Conservation (phyloP, 2,329 filamentous ascomycete genomes). For the Cyphellophora attinorum region DNA sequence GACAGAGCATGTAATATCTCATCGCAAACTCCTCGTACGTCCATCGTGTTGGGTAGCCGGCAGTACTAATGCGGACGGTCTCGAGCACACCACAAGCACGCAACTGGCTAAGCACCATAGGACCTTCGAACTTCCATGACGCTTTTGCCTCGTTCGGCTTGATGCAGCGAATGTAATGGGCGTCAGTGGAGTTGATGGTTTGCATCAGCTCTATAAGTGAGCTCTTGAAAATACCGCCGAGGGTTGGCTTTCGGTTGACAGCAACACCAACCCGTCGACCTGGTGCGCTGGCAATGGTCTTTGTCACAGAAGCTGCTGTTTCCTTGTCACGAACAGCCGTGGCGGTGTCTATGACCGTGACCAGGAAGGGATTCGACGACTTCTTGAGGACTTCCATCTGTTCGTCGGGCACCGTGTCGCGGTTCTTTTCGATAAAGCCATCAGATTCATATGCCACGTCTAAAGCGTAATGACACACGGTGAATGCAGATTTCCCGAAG, state of each 20-base stretch:
- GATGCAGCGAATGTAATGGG: slow-evolving; percentile 98
- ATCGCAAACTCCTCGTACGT: slow-evolving; percentile 97
- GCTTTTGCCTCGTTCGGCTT: slow-evolving; percentile 97
- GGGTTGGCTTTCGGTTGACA: slow-evolving; percentile 89
- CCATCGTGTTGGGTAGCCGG: slow-evolving; percentile 95
- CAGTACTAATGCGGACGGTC: slow-evolving; percentile 93
- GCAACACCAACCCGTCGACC: slow-evolving; percentile 84
- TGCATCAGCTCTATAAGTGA: slow-evolving; percentile 96
- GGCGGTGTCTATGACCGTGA: slow-evolving; percentile 74
- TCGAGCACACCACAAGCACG: slow-evolving; percentile 97
- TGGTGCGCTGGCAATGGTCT: slow-evolving; percentile 52
- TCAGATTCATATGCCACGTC: slow-evolving; percentile 99
- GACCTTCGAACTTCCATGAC: slow-evolving; percentile 95
- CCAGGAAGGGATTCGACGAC: slow-evolving; percentile 77
- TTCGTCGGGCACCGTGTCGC: slow-evolving; percentile 96
- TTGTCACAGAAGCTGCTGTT: slow-evolving; percentile 55
- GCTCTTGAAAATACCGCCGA: slow-evolving; percentile 97
- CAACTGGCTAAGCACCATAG: slow-evolving; percentile 95
- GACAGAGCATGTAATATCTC: slow-evolving; percentile 96
- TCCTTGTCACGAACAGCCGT: slow-evolving; percentile 87
- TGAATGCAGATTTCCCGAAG: slow-evolving; percentile 95
- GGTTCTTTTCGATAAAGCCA: slow-evolving; percentile 98
- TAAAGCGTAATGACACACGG: slow-evolving; percentile 94
- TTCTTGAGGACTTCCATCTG: slow-evolving; percentile 86
- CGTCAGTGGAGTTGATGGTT: slow-evolving; percentile 95